A percentile compares a stretch with the other conserved stretches of the same genome.
These are phyloP conservation scores for Ceratocystis cubensis DNA, from an alignment of 2,329 filamentous ascomycete genomes.

Conservation along the genomic window DNA sequence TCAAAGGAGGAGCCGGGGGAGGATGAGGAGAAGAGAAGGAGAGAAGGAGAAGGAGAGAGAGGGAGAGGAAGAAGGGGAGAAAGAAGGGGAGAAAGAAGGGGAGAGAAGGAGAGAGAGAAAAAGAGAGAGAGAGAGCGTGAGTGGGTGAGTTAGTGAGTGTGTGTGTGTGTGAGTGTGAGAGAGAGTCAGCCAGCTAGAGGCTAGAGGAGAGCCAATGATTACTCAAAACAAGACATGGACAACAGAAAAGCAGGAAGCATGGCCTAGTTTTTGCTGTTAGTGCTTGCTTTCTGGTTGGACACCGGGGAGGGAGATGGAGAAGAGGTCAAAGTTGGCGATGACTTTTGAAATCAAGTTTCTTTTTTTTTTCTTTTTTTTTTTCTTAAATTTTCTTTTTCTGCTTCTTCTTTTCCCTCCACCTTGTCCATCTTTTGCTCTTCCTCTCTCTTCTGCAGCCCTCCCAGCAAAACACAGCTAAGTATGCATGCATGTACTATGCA, in stretches of 20 bases:
- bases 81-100: not conserved
- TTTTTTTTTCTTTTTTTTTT: not conserved
- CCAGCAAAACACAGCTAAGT: not conserved
- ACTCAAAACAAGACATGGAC: not conserved
- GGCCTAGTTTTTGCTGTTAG: not conserved
- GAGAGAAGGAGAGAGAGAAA: not conserved
- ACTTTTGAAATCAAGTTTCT: not conserved
- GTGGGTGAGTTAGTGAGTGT: not conserved
- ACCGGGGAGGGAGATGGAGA: no score
- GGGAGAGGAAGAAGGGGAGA: not conserved
- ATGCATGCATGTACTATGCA: not conserved
- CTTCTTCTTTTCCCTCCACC: not conserved
- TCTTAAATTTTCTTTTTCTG: not conserved
- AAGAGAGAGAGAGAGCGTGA: not conserved
- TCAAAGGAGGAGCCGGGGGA: no score
- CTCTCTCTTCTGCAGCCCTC: not conserved
- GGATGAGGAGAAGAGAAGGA: not conserved
- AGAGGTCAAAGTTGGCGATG: no score
- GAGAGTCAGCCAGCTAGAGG: no score
- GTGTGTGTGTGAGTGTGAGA: no score
- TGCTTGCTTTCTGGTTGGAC: no score
- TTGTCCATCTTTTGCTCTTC: not conserved
- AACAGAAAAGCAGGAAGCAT: not conserved
- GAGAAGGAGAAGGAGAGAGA: not conserved
- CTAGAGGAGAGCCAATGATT: no score